phyloP scores from a whole-genome alignment of 768 basidiomycete genomes.

The Lentinula edodes region DNA sequence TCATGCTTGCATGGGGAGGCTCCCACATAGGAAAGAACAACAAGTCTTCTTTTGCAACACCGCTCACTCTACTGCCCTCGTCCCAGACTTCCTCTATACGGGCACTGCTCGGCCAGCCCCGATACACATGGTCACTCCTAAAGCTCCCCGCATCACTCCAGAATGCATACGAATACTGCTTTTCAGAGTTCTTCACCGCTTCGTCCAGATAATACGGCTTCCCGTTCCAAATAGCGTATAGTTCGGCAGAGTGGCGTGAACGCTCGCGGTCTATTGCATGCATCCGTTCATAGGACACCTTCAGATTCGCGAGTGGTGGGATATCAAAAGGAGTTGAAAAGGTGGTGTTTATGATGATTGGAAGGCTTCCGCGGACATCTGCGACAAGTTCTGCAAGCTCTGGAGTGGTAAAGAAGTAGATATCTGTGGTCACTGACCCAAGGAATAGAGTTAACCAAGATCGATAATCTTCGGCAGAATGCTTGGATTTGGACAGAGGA shows the following conservation, averaged over 20 bases:
- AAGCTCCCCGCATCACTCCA: constrained; percentile 58
- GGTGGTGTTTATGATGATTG: constrained; percentile 39
- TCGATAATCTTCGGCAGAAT: constrained; percentile 38
- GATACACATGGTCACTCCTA: constrained; percentile 34
- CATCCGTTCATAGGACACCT: constrained; percentile 33
- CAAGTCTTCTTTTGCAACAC: constrained; percentile 31
- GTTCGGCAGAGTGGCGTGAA: constrained; percentile 34
- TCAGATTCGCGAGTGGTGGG: constrained; percentile 33
- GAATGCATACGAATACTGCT: constrained; percentile 46
- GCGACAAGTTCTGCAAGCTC: constrained; percentile 28
- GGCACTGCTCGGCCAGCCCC: constrained; percentile 40
- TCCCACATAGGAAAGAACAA: constrained; percentile 42
- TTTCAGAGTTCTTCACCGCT: constrained; percentile 27
- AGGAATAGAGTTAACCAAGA: constrained; percentile 43
- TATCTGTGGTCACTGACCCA: constrained; percentile 34
- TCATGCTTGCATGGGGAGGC: constrained; percentile 24
- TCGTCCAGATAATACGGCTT: constrained; percentile 47
- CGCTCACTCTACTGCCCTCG: constrained; percentile 24
- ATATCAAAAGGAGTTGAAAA: constrained; percentile 42
- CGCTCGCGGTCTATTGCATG: constrained; percentile 40
- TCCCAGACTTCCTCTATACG: constrained; percentile 35
- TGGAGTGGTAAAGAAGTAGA: constrained; percentile 51
- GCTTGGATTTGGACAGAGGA: constrained; percentile 45
- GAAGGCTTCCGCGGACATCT: constrained; percentile 23
- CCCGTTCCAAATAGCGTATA: constrained; percentile 52